Base-by-base conservation (phyloP, 306 rosid genomes). In the Cyamopsis tetragonoloba region DNA sequence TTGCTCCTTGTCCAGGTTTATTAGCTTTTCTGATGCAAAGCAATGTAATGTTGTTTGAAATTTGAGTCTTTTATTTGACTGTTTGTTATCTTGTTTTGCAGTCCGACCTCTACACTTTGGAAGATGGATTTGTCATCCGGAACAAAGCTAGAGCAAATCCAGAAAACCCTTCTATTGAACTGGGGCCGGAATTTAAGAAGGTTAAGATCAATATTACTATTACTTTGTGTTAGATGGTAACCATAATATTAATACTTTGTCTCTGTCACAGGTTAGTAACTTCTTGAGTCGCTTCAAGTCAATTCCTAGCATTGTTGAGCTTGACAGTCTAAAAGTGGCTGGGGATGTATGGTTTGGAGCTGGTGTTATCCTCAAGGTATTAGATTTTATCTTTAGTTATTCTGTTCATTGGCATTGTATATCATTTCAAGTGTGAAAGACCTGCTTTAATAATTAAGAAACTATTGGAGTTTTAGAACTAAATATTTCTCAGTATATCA, bases 121-220 rank as follows among this genome's bases (percentile, higher is more conserved):
- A 81, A 71, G 90, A 82, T 68, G 99, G 97, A 56, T 86, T 61
- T 76, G 85, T 93, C 61, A 76, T 34, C 59, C 81, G 96, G 30
- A 93, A 88, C 76, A 42, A 62, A 23, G 89, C 80, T 30, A 93
- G 99, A 86, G 19, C 66, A 60, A 84, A 83, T 70, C 96, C 96
- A 47, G 87, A 83, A 67, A 90, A 93, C 84, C 99, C 99, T 70
- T 55, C 83, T 43, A 85, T 93, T 86, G 97, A 93, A 85, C 66
- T 93, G 68, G 99, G 99, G n/a, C 97, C 97, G 27, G 99, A 93
- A 70, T 93, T 89, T 81, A 88, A 90, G 80, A 93, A 93, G 99
- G 99, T 87, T 58, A 69, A 31, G 12, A 44, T 74, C 59, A 44
- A 11, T 68, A 48, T 50, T 42, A 28, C 10, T 55, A 28, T 54